Base-by-base conservation (phyloP, 2,329 filamentous ascomycete genomes). In the Ophiostoma piceae region DNA sequence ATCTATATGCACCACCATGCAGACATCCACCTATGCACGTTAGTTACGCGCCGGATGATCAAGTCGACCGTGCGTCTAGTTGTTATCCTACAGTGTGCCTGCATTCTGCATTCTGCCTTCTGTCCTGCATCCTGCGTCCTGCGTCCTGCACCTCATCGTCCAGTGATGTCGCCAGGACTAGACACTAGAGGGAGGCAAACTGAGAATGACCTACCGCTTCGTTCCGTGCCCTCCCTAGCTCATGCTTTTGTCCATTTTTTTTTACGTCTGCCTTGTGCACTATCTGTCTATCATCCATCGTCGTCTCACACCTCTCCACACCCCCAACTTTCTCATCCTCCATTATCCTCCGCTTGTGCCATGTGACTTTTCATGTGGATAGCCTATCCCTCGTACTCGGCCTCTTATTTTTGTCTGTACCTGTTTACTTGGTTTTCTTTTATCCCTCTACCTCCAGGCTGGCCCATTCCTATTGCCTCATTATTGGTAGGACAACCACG, bases 21-120 rank as follows among this genome's bases (percentile, higher is more conserved):
- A 84, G 74, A 78, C 77, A 78, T 79, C 83, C 82, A 84, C 77
- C 80, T 78, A 79, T 77, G 80, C 80, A 78, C 79, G 79, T 79
- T 78, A 76, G 79, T 29, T 68, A 71, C 64, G 69, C 69, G 69
- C 69, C 69, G 62, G 67, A 54, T 71, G 51, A 68, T 67, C 67
- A 67, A 39, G 22, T 68, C 32, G 12, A 41, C 32, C 12, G 51
- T 39, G 35, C 64, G 35, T 43, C 37, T 47, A 32, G 12, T 32
- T 43, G 51, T 32, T 47, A 22, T 35, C 35, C 5, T 19, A 29
- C 26, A 29, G 26, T 29, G 43, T 47, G 43, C 43, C 22, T 39
- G 7, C n/a, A 54, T 29, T 8, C 35, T 35, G 35, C 35, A 35
- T 35, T 7, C 22, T 14, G 2, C 26, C 26, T 29, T 29, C 26